A percentile compares a stretch with the other conserved stretches of the same genome.
These are phyloP conservation scores for Tetracladium marchalianum DNA, from an alignment of 495 filamentous ascomycete genomes.

Conservation along the genomic window DNA sequence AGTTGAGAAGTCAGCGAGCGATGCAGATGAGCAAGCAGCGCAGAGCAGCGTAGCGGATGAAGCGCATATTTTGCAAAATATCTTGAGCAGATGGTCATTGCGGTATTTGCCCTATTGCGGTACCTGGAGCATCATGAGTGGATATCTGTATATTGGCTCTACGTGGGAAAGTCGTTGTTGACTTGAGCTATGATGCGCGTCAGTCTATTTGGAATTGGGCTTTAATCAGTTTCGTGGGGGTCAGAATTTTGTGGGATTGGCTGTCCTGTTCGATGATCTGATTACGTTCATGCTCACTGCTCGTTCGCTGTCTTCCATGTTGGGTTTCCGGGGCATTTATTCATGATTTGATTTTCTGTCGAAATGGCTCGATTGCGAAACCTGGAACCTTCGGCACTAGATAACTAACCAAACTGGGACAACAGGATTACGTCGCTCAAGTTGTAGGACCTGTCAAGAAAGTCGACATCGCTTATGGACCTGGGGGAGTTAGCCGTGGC, in stretches of 20 bases:
- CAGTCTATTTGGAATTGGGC: background rate
- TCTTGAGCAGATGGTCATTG: constrained; percentile 3
- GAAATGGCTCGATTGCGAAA: constrained; percentile 8
- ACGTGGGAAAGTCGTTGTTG: too few relatives aligned
- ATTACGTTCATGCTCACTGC: constrained; percentile 48
- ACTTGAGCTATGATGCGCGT: too few relatives aligned
- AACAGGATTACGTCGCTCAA: constrained; percentile 91
- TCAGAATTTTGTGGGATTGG: background rate
- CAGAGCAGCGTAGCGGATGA: constrained; percentile 7
- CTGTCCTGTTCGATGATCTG: constrained; percentile 2
- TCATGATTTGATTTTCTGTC: constrained; percentile 14
- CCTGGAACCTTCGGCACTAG: constrained; percentile 14
- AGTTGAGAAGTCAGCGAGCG: constrained; percentile 46
- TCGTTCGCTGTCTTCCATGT: constrained; percentile 59
- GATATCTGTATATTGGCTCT: too few relatives aligned
- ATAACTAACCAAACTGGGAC: constrained; percentile 26
- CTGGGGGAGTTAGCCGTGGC: constrained; percentile 82
- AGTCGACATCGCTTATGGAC: constrained; percentile 82
- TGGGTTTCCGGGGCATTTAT: background rate
- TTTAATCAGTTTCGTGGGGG: too few relatives aligned
- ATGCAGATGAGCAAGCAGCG: constrained; percentile 41
- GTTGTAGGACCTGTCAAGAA: constrained; percentile 83
- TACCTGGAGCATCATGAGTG: too few relatives aligned
- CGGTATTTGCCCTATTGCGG: background rate
- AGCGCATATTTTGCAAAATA: constrained; percentile 1